Base-by-base conservation (phyloP, 441 rosid species). In the Corymbia citriodora region DNA sequence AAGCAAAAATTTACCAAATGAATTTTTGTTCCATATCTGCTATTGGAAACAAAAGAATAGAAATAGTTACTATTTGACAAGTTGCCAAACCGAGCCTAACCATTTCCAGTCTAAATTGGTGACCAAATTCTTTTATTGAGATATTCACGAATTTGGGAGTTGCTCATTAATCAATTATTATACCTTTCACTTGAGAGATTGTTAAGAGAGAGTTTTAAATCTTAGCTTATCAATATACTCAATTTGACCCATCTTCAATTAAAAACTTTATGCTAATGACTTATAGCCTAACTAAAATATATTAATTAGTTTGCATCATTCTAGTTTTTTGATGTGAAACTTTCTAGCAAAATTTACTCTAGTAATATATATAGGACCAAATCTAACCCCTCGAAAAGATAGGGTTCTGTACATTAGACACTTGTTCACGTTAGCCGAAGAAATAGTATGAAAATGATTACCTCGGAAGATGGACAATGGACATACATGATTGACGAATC, bases 181-280 rank as follows among this genome's bases (percentile, higher is more conserved):
- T 72, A 33, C 2, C 82, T 72, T 19, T 72, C 82, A 36, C 9
- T 0, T 1, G 49, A 12, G 27, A 10, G 82, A 11, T 74, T 5
- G 0, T 12, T 40, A 21, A 40, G 8, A 36, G 82, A 16, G 15
- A 10, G 29, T 29, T 61, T 5, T 61, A 25, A 61, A 15, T 61
- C 1, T 0, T 19, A 55, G 19, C 1, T 3, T 3, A 16, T 53
- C 54, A 8, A 55, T 1, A 59, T 2, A 59, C 25, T 11, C 6
- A 59, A 6, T 25, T 59, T 1, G 3, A 12, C 3, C 14, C 7
- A 61, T 5, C 0, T 61, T 61, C 7, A 27, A 12, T 61, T 7
- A 11, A 61, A 33, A 61, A 25, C 6, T 5, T 61, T 61, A 25
- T 25, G 12, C 0, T 1, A 61, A 61, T 61, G 31, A 61, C 2